Conservation (phyloP, 306 rosid species). For the Trifolium fragiferum region DNA sequence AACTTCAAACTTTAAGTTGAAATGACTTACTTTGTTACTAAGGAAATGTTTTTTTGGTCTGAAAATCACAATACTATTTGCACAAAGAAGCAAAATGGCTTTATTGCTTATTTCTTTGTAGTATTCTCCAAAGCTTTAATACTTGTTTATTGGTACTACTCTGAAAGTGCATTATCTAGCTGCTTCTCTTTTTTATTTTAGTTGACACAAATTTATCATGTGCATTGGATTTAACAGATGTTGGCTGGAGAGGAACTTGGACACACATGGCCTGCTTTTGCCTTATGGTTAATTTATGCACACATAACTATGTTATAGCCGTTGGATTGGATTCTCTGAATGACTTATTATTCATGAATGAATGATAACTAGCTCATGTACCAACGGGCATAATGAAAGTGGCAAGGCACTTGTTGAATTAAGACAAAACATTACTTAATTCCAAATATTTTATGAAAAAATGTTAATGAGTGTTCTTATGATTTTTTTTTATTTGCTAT, state of each 20-base stretch:
- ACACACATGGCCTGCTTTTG: slow-evolving; percentile 34
- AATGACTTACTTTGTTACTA: slow-evolving; percentile 63
- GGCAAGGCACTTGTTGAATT: not conserved
- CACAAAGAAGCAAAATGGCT: slow-evolving; percentile 47
- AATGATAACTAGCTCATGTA: slow-evolving; percentile 13
- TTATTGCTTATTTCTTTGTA: slow-evolving; percentile 24
- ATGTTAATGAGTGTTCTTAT: too few species aligned
- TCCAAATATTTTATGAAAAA: too few species aligned
- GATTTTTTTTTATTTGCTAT: too few species aligned
- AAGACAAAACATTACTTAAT: not conserved
- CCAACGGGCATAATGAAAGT: slow-evolving; percentile 5
- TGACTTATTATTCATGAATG: slow-evolving; percentile 7
- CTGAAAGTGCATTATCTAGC: slow-evolving; percentile 44
- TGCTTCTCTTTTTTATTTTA: slow-evolving; percentile 29
- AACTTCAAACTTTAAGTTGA: slow-evolving; percentile 36
- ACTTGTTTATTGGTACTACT: not conserved
- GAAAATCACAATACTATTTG: not conserved
- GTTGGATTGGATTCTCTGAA: slow-evolving; percentile 38
- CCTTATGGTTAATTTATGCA: slow-evolving; percentile 20
- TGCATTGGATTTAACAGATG: slow-evolving; percentile 35
- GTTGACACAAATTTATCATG: slow-evolving; percentile 44
- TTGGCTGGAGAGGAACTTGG: not conserved
- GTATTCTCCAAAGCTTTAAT: not conserved
- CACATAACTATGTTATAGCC: slow-evolving; percentile 4
- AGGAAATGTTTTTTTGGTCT: slow-evolving; percentile 43